Percentiles rank a stretch among this genome's conserved stretches.
Conservation (phyloP, 108 stramenopile genomes). For the Cyclotella cryptica region DNA sequence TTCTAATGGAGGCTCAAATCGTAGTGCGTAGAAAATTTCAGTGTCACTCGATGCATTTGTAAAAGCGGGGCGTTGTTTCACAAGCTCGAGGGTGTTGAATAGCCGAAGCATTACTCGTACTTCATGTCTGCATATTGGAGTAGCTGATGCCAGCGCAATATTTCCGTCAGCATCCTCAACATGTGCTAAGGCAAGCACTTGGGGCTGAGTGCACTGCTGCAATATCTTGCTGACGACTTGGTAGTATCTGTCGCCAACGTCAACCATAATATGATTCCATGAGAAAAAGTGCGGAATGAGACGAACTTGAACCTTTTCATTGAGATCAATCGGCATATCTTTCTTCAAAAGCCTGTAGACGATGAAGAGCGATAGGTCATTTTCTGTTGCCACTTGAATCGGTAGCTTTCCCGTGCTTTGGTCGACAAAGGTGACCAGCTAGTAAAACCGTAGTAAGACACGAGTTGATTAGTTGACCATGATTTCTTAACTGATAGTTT, state of each 20-base stretch:
- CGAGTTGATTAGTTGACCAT: not conserved
- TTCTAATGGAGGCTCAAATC: slow-evolving; percentile 84
- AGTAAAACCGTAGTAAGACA: not conserved
- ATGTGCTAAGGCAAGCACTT: slow-evolving; percentile 90
- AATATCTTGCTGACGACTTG: slow-evolving; percentile 89
- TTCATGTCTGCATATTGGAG: slow-evolving; percentile 91
- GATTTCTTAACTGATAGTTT: not conserved
- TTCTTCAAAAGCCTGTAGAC: slow-evolving; percentile 86
- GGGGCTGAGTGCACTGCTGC: slow-evolving; percentile 89
- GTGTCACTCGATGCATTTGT: slow-evolving; percentile 88
- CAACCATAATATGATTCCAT: slow-evolving; percentile 89
- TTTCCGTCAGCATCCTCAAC: slow-evolving; percentile 87
- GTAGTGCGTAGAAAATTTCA: slow-evolving; percentile 90
- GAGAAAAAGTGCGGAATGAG: slow-evolving; percentile 88
- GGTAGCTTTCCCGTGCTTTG: slow-evolving; percentile 79
- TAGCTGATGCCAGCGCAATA: slow-evolving; percentile 83
- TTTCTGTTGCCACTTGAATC: slow-evolving; percentile 87
- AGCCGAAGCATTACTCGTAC: slow-evolving; percentile 90
- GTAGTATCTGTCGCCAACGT: slow-evolving; percentile 83
- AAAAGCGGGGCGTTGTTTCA: slow-evolving; percentile 90
- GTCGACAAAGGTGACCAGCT: slow-evolving; percentile 75
- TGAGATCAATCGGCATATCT: slow-evolving; percentile 87
- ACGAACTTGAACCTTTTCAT: slow-evolving; percentile 86
- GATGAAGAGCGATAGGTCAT: slow-evolving; percentile 88
- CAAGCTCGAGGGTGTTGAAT: slow-evolving; percentile 92